Percentiles rank a stretch among this genome's conserved stretches.
Evolutionary conservation across 192 early-diverging fungal species (phyloP).

Genomic region (Thamnidium elegans): DNA sequence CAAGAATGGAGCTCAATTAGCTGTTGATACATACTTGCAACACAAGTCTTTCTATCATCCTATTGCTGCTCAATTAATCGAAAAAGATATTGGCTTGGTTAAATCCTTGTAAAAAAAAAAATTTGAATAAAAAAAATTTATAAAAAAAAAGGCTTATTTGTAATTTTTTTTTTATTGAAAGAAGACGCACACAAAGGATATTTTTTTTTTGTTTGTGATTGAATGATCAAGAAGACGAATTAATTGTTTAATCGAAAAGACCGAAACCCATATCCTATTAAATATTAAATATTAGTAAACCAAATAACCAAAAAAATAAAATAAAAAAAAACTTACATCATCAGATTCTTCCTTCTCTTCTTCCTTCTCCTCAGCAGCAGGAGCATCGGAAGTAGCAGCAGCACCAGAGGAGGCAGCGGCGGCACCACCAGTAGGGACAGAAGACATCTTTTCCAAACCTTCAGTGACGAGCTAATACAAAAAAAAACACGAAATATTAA

Average conservation of each 20-base stretch:
- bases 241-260: conserved; percentile 87
- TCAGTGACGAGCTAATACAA: conserved; percentile 77
- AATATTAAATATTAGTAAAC: conserved; percentile 2
- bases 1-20: conserved; percentile 71
- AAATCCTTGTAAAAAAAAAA: conserved; percentile 1
- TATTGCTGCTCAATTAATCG: conserved; percentile 86
- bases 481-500: not conserved
- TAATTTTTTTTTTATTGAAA: not conserved
- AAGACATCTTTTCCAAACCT: conserved; percentile 88
- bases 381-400: conserved; percentile 32
- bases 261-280: conserved; percentile 85
- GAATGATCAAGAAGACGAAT: conserved; percentile 7
- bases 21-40: conserved; percentile 74
- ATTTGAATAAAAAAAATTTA: not conserved
- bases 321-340: conserved; percentile 49
- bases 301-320: not conserved
- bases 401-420: conserved; percentile 62
- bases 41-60: conserved; percentile 89
- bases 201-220: conserved; percentile 7
- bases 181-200: not conserved
- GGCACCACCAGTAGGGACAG: conserved; percentile 92
- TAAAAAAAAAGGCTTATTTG: not conserved
- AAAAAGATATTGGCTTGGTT: conserved; percentile 71
- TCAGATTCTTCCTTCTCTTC: conserved; percentile 89
- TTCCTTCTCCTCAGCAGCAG: conserved; percentile 74